Evolutionary conservation across 805 yeast species (phyloP).

Genomic region (Saturnispora galanensis): DNA sequence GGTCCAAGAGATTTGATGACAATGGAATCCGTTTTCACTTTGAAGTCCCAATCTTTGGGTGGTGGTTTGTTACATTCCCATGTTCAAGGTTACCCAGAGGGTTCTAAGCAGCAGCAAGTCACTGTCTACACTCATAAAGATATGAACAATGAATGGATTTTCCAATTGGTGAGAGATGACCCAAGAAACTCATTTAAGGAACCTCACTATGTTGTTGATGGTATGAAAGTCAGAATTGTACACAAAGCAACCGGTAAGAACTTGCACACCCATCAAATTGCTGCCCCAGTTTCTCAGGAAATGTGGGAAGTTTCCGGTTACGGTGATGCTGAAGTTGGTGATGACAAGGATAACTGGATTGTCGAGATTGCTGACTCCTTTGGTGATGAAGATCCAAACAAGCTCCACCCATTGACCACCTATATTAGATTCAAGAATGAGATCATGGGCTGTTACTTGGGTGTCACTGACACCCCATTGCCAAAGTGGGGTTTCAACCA

Average conservation of each 20-base stretch:
- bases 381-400: constrained; percentile 38
- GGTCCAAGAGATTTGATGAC: constrained; percentile 59
- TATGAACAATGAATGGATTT: constrained; percentile 70
- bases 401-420: constrained; percentile 68
- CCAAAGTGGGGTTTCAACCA: constrained; percentile 85
- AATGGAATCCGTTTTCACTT: constrained; percentile 45
- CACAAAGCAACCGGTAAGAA: constrained; percentile 67
- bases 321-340: constrained; percentile 65
- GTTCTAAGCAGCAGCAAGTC: constrained; percentile 88
- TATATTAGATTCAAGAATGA: constrained; percentile 59
- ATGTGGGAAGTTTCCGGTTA: constrained; percentile 84
- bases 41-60: constrained; percentile 61
- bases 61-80: constrained; percentile 85
- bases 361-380: constrained; percentile 67
- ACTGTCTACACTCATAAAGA: constrained; percentile 90
- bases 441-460: constrained; percentile 61
- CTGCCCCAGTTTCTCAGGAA: constrained; percentile 60
- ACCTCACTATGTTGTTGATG: constrained; percentile 40
- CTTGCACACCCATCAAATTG: constrained; percentile 72
- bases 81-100: constrained; percentile 75
- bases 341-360: constrained; percentile 81
- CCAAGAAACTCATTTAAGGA: constrained; percentile 25
- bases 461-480: constrained; percentile 57
- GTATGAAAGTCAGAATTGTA: constrained; percentile 57
- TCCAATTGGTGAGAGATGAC: constrained; percentile 50